These are phyloP conservation scores for Ophiostoma perfectum DNA, from an alignment of 2,329 filamentous ascomycete species.

Conservation along the genomic window DNA sequence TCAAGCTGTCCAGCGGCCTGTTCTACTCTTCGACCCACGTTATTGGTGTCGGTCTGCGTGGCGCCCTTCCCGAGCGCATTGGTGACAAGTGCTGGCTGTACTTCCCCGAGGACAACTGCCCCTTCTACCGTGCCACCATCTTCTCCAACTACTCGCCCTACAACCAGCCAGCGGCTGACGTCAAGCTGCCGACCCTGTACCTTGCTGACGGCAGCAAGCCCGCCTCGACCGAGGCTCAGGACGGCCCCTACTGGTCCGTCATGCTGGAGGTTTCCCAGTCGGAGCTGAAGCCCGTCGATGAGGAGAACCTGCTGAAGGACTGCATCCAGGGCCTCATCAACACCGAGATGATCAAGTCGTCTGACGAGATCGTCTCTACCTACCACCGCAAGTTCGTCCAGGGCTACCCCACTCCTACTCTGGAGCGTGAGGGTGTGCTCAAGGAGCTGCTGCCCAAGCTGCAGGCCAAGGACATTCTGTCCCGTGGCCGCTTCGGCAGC, in stretches of 20 bases:
- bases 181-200: slow-evolving; percentile 81
- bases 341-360: slow-evolving; percentile 88
- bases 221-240: slow-evolving; percentile 63
- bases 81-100: slow-evolving; percentile 99
- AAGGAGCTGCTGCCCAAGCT: slow-evolving; percentile 90
- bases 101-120: slow-evolving; percentile 98
- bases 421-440: slow-evolving; percentile 93
- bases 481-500: slow-evolving; percentile 92
- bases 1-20: slow-evolving; percentile 78
- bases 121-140: slow-evolving; percentile 98
- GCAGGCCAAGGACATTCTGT: slow-evolving; percentile 85
- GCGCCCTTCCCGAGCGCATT: slow-evolving; percentile 85
- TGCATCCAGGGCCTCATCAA: slow-evolving; percentile 96
- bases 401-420: slow-evolving; percentile 90
- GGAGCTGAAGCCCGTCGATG: slow-evolving; percentile 86
- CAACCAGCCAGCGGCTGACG: slow-evolving; percentile 83
- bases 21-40: slow-evolving; percentile 98
- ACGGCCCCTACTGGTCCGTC: slow-evolving; percentile 98
- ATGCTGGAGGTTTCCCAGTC: slow-evolving; percentile 99
- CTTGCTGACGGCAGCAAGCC: slow-evolving; percentile 81
- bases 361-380: slow-evolving; percentile 93
- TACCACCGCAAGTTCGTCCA: slow-evolving; percentile 98
- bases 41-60: slow-evolving; percentile 90
- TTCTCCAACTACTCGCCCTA: slow-evolving; percentile 99
- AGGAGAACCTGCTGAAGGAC: slow-evolving; percentile 77